Evolutionary conservation across 768 basidiomycete genomes (phyloP), one percentile per base, ranked within the genome.

Genomic region (Lactarius pseudohatsudake): DNA sequence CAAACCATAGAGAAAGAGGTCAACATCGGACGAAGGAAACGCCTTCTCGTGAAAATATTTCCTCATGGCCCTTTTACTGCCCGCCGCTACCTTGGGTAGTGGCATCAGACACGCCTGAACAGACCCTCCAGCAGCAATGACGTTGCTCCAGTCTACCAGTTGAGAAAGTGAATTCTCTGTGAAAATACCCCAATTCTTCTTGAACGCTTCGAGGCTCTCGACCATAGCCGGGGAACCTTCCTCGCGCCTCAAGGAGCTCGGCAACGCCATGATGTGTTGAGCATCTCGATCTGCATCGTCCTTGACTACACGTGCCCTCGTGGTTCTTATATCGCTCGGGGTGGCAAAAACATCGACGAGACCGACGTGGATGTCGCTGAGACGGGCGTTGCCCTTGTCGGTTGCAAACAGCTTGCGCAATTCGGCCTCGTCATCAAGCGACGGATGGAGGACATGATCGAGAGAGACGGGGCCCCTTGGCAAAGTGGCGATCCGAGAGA

Each of bases 101-200:
- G 86, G 85, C 5, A 78, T 71, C 64, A 88, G 75, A 64, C 85
- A 85, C 2, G 85, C 86, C 41, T 85, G 80, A 26, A 89, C 84
- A 1, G 84, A 77, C 15, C 87, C 86, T 20, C 87, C 86, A 54
- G 85, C 85, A 40, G 81, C 86, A 20, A 87, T 77, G 65, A 88
- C 84, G 69, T 87, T 86, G 75, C 79, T 85, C 86, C 86, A 88
- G 69, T 86, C 82, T 45, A 77, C 30, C 20, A 87, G 76, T 71
- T 87, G 85, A 9, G 83, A 84, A 13, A 88, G 76, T 4, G 85
- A 84, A 2, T 83, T 84, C 71, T 89, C 86, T 15, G 82, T 83
- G 74, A 89, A 89, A 47, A 87, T 77, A 13, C 80, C 64, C 86
- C 86, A 89, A 71, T 86, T 86, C 76, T 81, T 82, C 76, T 82